Conservation (phyloP, 1,139 yeast genomes). For the Magnusiomyces suaveolens region DNA sequence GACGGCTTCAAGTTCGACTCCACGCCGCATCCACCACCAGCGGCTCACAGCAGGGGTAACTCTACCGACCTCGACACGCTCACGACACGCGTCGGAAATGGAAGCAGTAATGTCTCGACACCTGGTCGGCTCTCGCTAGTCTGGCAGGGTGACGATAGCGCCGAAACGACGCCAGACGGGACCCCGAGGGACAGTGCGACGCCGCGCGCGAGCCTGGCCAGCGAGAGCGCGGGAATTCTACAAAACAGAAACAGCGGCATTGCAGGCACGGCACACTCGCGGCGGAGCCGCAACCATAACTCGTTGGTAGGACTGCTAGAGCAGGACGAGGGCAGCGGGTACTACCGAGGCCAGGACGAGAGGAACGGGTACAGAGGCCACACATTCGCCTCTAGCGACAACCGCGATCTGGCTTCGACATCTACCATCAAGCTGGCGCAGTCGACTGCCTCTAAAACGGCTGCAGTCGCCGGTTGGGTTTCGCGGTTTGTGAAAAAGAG, state of each 20-base stretch:
- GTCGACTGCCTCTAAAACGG: not conserved
- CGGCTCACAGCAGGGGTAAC: not conserved
- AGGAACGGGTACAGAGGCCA: too few species aligned
- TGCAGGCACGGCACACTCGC: not conserved
- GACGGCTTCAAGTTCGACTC: not conserved
- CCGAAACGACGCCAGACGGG: not conserved
- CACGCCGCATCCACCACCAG: not conserved
- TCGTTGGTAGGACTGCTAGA: constrained; percentile 13
- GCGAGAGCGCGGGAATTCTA: constrained; percentile 1
- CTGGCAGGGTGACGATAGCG: not conserved
- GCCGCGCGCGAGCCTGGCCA: not conserved
- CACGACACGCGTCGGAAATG: not conserved
- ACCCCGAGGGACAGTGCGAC: not conserved
- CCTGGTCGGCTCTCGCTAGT: not conserved
- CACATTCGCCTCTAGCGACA: too few species aligned
- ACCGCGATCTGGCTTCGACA: not conserved
- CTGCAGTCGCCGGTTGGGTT: not conserved
- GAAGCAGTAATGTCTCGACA: not conserved
- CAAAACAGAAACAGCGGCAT: not conserved
- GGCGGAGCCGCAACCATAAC: constrained; percentile 9
- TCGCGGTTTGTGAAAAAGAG: not conserved
- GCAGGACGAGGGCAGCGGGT: not conserved
- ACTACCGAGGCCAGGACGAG: not conserved
- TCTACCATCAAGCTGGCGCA: not conserved
- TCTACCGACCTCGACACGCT: not conserved